Percentiles rank a stretch among this genome's conserved stretches.
These are phyloP conservation scores for Glycyrrhiza uralensis DNA, from an alignment of 306 rosid genomes.

Conservation along the genomic window DNA sequence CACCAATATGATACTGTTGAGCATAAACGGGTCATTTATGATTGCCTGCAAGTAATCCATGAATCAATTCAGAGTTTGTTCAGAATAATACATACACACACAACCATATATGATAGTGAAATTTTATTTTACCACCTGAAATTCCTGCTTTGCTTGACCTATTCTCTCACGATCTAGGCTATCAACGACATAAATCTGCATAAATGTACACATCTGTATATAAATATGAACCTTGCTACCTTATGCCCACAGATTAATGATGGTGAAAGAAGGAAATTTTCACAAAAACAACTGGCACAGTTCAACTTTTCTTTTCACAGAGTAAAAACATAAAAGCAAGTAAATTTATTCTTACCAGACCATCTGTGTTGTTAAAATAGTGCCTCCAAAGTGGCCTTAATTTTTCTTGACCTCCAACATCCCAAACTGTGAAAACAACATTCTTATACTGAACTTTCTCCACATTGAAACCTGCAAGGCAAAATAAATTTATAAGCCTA, in stretches of 20 bases:
- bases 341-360: conserved; percentile 55
- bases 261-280: neutral
- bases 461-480: conserved; percentile 83
- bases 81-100: neutral
- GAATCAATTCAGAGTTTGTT: conserved; percentile 22
- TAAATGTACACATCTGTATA: conserved; percentile 5
- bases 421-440: conserved; percentile 97
- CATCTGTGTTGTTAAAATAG: conserved; percentile 89
- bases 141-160: conserved; percentile 80
- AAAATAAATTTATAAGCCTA: conserved; percentile 11
- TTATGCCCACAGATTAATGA: neutral
- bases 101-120: neutral
- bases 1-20: conserved; percentile 88
- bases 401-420: conserved; percentile 96
- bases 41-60: conserved; percentile 64
- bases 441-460: conserved; percentile 98
- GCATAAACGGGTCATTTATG: conserved; percentile 96
- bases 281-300: neutral
- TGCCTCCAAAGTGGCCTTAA: conserved; percentile 98
- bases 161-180: conserved; percentile 95
- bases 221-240: neutral
- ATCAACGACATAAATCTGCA: conserved; percentile 93
- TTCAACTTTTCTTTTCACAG: neutral
- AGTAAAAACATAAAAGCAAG: neutral
- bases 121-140: conserved; percentile 61